Conservation (phyloP, 2,329 filamentous ascomycete genomes). For the Verticillium tricorpus region DNA sequence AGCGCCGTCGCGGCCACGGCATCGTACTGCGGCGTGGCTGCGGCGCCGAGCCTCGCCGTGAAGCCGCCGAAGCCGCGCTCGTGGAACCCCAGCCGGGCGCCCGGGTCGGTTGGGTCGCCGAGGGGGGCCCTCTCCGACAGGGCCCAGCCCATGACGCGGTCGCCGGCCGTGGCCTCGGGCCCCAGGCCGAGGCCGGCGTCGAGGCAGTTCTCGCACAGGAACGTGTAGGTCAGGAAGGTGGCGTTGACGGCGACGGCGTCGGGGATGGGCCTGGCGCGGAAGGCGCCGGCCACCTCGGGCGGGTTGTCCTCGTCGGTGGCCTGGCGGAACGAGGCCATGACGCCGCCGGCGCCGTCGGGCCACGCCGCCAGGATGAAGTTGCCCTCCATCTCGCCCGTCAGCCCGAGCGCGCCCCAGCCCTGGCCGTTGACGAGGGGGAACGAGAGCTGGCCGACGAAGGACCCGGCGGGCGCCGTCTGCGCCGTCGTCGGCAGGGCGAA, state of each 20-base stretch:
- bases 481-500: conserved; percentile 34
- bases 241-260: conserved; percentile 37
- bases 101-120: conserved; percentile 15
- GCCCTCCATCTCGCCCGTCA: conserved; percentile 39
- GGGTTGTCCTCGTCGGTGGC: conserved; percentile 38
- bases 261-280: conserved; percentile 32
- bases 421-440: conserved; percentile 32
- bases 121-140: conserved; percentile 19
- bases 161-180: conserved; percentile 15
- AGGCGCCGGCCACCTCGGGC: conserved; percentile 34
- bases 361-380: conserved; percentile 40
- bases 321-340: conserved; percentile 38
- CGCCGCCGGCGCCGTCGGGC: conserved; percentile 30
- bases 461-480: conserved; percentile 22
- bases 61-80: conserved; percentile 25
- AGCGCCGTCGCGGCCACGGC: conserved; percentile 35
- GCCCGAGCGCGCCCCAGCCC: conserved; percentile 41
- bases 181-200: conserved; percentile 21
- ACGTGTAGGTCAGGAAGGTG: conserved; percentile 39
- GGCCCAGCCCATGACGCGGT: conserved; percentile 31
- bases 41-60: conserved; percentile 25
- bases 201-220: conserved; percentile 36
- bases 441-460: conserved; percentile 43
- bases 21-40: conserved; percentile 28
- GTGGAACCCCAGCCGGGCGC: conserved; percentile 23